Evolutionary conservation across 164 flowering plant species (phyloP), one percentile per base, ranked within the genome.

Genomic region (Houttuynia cordata): DNA sequence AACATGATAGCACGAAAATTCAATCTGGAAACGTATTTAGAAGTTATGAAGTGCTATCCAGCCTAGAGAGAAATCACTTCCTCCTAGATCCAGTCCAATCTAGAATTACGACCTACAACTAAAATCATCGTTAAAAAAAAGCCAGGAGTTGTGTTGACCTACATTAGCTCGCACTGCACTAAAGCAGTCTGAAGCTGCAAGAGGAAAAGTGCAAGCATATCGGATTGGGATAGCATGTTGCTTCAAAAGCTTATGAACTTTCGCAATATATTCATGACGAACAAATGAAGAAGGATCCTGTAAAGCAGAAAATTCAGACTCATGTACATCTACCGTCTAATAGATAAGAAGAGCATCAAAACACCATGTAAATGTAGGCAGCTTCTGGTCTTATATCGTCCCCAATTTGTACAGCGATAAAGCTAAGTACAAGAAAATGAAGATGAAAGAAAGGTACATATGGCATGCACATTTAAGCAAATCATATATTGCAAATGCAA

Each of bases 141-240:
- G 41, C 56, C 45, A 17, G 59, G 62, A 30, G 37, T 6, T 14
- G 63, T 40, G 42, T 19, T 45, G 53, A 68, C 81, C 59, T 74
- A 89, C 98, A 70, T 73, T 74, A 62, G 72, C 73, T 69, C 77
- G 79, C 59, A 83, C 73, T 69, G 82, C 83, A 61, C 71, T 59
- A 24, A 52, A 52, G 71, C 73, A 73, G 73, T 82, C 87, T 60
- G 84, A 75, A 45, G 82, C 69, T 53, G 83, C 84, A 61, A 90
- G 63, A 30, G 92, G 82, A 73, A 83, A 90, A 51, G 87, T 79
- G 78, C 98, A 93, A 22, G 94, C 96, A 82, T 86, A 93, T 81
- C 79, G 82, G 60, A 60, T 73, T 34, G 96, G 92, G 50, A 88
- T 68, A 42, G 60, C 70, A 49, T 53, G 97, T 62, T 64, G 75